These are phyloP conservation scores for Dipteronia dyeriana DNA, from an alignment of 345 rosid species.

Conservation along the genomic window DNA sequence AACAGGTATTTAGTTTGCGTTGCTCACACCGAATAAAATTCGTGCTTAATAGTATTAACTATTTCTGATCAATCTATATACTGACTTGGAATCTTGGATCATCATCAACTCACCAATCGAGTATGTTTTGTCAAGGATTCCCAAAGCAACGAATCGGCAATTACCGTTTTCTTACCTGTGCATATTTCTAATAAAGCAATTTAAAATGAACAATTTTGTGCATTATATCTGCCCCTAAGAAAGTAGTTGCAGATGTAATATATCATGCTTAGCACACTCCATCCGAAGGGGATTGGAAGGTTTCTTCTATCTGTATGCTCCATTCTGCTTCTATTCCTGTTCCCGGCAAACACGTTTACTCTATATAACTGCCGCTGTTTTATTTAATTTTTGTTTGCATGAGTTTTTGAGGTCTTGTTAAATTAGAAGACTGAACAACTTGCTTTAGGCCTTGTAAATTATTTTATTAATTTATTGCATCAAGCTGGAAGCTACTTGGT, in stretches of 20 bases:
- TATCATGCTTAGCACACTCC: not conserved
- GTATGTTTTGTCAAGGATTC: not conserved
- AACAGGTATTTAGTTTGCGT: slow-evolving; percentile 51
- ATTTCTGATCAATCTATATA: not conserved
- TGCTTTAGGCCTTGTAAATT: not conserved
- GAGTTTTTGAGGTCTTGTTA: not conserved
- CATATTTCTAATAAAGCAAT: not conserved
- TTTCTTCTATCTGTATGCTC: not conserved
- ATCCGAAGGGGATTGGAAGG: not conserved
- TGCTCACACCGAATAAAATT: not conserved
- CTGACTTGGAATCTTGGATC: not conserved
- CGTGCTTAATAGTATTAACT: not conserved
- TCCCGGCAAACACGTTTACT: too few relatives aligned
- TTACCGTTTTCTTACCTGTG: not conserved
- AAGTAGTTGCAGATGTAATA: not conserved
- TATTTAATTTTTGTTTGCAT: not conserved
- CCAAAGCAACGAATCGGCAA: not conserved
- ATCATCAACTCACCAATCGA: not conserved
- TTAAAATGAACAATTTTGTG: not conserved
- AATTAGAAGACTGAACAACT: not conserved
- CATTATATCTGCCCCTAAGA: not conserved
- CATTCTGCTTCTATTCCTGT: not conserved
- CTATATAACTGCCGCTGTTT: not conserved
- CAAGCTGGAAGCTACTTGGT: not conserved
- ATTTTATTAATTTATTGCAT: not conserved